Base-by-base conservation (phyloP, 148 eudicot genomes). In the Rhododendron simsii region DNA sequence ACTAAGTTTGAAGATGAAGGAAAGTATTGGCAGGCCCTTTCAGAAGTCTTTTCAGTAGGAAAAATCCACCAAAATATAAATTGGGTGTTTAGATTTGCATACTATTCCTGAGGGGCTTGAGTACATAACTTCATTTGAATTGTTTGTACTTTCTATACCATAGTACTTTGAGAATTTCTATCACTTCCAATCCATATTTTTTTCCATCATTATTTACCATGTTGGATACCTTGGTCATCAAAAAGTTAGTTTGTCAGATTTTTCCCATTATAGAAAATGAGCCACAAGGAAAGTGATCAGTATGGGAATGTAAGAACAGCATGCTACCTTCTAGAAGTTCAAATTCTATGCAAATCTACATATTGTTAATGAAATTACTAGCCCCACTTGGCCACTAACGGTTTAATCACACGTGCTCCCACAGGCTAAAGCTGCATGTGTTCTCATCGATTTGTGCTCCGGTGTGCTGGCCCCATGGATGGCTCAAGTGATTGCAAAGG, bases 351-450 rank as follows among this genome's bases (percentile, higher is more conserved):
- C 2, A 71, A 10, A 69, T 30, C 53, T n/a, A 44, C 44, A 51
- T 53, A 37, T 51, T 35, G 5, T 84, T 74, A 4, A 23, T 21
- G 35, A 48, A 28, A 48, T 74, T 84, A 11, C 33, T 84, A 18
- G 78, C 41, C 78, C 65, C 41, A 39, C 71, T 84, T 76, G 51
- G 71, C 57, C 37, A 75, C 81, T 74, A 80, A 80, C 78, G 61
- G 16, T 82, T 80, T 63, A 63, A 57, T 86, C 78, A 83, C 18
- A 69, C 39, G 71, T 78, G 83, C 78, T 87, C 77, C 79, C 87
- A 83, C 94, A 95, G 98, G 98, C 92, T 84, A 95, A 91, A 90
- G 91, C 96, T 81, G 93, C 96, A 65, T 91, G 95, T 78, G 88
- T 95, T 85, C 92, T 95, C 73, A 93, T 95, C 85, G 98, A 95